These are phyloP conservation scores for Dovyalis caffra DNA, from an alignment of 345 rosid species.

Conservation along the genomic window DNA sequence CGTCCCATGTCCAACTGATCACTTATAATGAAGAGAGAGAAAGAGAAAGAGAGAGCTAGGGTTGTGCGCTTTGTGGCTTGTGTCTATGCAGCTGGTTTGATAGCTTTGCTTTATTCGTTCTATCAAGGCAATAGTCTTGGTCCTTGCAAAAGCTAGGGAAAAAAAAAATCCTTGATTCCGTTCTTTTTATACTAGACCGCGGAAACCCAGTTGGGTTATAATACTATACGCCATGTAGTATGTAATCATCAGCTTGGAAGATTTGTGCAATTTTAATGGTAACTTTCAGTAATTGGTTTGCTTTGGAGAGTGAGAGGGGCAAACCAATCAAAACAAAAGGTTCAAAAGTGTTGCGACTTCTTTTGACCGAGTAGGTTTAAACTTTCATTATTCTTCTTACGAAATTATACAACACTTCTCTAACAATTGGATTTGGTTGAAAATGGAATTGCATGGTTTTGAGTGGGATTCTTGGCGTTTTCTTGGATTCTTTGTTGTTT, in stretches of 20 bases:
- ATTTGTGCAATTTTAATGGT: neutral
- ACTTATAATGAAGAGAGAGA: slow-evolving; percentile 12
- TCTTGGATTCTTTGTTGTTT: slow-evolving; percentile 21
- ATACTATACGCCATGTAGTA: neutral
- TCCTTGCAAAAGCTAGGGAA: slow-evolving; percentile 38
- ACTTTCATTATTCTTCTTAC: slow-evolving; percentile 2
- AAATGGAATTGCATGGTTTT: slow-evolving; percentile 41
- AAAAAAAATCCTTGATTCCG: slow-evolving; percentile 27
- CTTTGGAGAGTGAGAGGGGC: neutral
- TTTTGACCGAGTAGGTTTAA: slow-evolving; percentile 17
- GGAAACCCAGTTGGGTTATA: neutral
- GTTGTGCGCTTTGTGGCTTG: slow-evolving; percentile 2
- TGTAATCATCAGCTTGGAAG: neutral
- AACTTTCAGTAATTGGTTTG: neutral
- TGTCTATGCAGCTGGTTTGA: neutral
- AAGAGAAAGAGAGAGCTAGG: neutral
- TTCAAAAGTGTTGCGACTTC: slow-evolving; percentile 21
- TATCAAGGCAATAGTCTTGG: slow-evolving; percentile 26
- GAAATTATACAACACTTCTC: slow-evolving; percentile 6
- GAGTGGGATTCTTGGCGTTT: slow-evolving; percentile 46
- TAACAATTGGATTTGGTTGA: slow-evolving; percentile 11
- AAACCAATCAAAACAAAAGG: slow-evolving; percentile 1
- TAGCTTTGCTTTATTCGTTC: neutral
- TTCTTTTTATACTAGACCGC: slow-evolving; percentile 18
- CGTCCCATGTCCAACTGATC: slow-evolving; percentile 9